Evolutionary conservation across 257 asterid species (phyloP), one percentile per base, ranked within the genome.

Genomic region (Przewalskia tangutica): DNA sequence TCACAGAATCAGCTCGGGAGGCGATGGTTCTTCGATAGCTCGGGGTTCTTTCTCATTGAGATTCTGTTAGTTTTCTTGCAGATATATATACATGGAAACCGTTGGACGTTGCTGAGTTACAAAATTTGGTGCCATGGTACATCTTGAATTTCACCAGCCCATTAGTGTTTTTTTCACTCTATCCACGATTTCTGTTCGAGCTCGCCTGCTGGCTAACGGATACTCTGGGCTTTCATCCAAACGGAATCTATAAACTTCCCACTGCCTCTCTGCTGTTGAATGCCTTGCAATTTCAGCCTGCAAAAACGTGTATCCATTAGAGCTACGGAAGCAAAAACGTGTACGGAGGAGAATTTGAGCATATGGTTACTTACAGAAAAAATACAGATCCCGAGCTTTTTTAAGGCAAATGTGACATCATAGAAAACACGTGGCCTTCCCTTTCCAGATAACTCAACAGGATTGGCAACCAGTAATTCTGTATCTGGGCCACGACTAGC

Each of bases 401-500:
- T 87, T 20, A 89, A 82, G 36, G 92, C 90, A 50, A 77, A 84
- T 9, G 92, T 89, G 44, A 86, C 89, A 51, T 89, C 90, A 27
- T 84, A 84, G 56, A 89, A 87, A 32, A 89, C 92, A 54, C 88
- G 88, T 0, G 92, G 92, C 79, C 92, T 86, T 77, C 92, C 92
- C 81, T 85, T 84, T 77, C 89, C 90, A 7, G 88, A 89, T 84
- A 87, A 85, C 85, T 89, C 92, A 78, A 86, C 92, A 44, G 92
- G 92, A 81, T 89, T 89, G 8, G 92, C 92, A 60, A 89, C 92
- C 77, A 89, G 70, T 67, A 89, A 84, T 83, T 89, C 90, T 38
- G 90, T 86, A 82, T 89, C 92, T 54, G 92, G 92, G 79, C 92
- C 92, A 68, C 92, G 92, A 88, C 84, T 89, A 54, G 86, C 55